These are phyloP conservation scores for Wickerhamomyces tratensis DNA, from an alignment of 805 yeast genomes.

Conservation along the genomic window DNA sequence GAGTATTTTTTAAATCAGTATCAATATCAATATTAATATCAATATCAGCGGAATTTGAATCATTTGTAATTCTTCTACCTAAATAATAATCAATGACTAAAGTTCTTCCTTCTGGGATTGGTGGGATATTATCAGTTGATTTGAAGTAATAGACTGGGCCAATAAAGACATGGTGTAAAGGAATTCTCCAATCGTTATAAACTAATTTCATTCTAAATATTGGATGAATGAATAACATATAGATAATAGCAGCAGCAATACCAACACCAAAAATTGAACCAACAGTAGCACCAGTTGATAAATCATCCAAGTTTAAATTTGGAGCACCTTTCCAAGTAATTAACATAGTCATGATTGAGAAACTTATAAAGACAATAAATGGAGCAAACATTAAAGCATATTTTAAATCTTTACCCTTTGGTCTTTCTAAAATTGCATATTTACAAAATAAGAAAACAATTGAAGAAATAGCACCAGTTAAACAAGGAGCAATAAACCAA, in stretches of 20 bases:
- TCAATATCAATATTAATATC: conserved; percentile 6
- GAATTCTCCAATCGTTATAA: conserved; percentile 57
- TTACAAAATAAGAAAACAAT: conserved; percentile 51
- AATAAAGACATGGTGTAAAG: conserved; percentile 40
- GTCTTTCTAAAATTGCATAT: conserved; percentile 50
- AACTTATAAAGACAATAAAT: conserved; percentile 46
- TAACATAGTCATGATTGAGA: conserved; percentile 60
- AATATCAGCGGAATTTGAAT: conserved; percentile 6
- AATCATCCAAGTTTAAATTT: conserved; percentile 42
- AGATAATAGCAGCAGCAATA: conserved; percentile 41
- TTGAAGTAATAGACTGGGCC: conserved; percentile 52
- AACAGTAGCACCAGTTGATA: conserved; percentile 40
- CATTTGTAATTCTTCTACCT: conserved; percentile 37
- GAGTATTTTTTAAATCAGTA: conserved; percentile 12
- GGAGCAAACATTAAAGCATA: conserved; percentile 54
- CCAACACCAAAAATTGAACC: conserved; percentile 62
- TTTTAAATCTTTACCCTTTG: conserved; percentile 31
- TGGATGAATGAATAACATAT: conserved; percentile 48
- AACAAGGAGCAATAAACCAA: conserved; percentile 69
- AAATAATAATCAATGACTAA: conserved; percentile 55
- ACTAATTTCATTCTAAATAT: conserved; percentile 51
- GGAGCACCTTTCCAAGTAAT: conserved; percentile 81
- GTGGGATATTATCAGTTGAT: conserved; percentile 50
- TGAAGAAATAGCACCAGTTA: conserved; percentile 58
- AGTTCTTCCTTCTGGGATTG: conserved; percentile 49